Conservation (phyloP, 768 basidiomycete species). For the Xerocomellus amylosporus region DNA sequence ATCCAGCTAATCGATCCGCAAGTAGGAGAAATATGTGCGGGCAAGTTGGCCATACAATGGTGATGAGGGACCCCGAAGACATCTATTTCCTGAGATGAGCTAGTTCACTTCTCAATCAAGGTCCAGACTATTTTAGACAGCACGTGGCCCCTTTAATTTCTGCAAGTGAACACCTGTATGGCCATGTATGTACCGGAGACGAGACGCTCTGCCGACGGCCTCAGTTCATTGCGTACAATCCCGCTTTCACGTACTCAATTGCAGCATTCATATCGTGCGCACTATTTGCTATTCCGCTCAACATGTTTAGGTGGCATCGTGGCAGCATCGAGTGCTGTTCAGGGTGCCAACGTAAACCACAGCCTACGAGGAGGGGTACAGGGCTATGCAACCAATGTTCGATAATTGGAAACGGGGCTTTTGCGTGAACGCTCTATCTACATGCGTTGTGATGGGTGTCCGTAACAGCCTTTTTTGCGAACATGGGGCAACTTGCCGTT, state of each 20-base stretch:
- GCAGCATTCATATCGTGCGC: conserved; percentile 21
- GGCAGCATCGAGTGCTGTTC: conserved; percentile 21
- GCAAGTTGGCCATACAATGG: background rate
- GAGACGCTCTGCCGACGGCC: conserved; percentile 23
- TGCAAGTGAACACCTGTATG: conserved; percentile 7
- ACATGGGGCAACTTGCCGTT: conserved; percentile 7
- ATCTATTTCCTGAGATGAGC: conserved; percentile 15
- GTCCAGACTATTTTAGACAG: background rate
- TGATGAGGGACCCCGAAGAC: conserved; percentile 26
- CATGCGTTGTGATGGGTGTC: conserved; percentile 14
- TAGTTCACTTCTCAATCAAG: conserved; percentile 14
- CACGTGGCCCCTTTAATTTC: conserved; percentile 19
- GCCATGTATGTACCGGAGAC: conserved; percentile 20
- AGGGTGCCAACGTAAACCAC: conserved; percentile 32
- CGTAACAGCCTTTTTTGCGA: conserved; percentile 12
- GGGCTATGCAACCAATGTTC: conserved; percentile 18
- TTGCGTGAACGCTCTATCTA: conserved; percentile 12
- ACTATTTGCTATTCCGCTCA: conserved; percentile 8
- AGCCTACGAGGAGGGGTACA: conserved; percentile 23
- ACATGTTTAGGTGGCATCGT: conserved; percentile 24
- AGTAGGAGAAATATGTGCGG: conserved; percentile 1
- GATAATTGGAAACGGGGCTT: conserved; percentile 15
- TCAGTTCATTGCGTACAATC: conserved; percentile 15
- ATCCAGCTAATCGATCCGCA: conserved; percentile 18
- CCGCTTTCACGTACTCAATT: conserved; percentile 27